Evolutionary conservation across 768 basidiomycete genomes (phyloP).

Genomic region (Porpolomopsis calyptriformis): DNA sequence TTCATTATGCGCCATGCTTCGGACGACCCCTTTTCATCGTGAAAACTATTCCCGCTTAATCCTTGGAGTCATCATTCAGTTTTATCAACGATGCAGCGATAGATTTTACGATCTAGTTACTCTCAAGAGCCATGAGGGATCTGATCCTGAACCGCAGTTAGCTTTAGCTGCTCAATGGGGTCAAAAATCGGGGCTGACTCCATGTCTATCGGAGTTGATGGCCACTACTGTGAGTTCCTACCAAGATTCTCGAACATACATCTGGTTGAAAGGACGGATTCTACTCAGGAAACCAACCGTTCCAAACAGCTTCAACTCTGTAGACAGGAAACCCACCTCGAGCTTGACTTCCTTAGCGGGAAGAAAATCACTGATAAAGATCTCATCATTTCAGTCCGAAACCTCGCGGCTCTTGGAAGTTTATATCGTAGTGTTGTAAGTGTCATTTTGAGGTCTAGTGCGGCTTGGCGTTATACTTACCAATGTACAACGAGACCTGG

Average conservation of each 20-base stretch:
- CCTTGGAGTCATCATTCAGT: slow-evolving; percentile 87
- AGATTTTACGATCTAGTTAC: slow-evolving; percentile 69
- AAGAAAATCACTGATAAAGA: slow-evolving; percentile 46
- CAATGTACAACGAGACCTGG: slow-evolving; percentile 52
- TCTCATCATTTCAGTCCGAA: slow-evolving; percentile 60
- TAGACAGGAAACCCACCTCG: slow-evolving; percentile 71
- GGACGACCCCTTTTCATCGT: slow-evolving; percentile 85
- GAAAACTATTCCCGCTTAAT: slow-evolving; percentile 94
- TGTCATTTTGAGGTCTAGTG: slow-evolving; percentile 10
- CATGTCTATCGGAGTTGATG: slow-evolving; percentile 60
- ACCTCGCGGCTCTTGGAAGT: slow-evolving; percentile 63
- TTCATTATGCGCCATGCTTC: slow-evolving; percentile 84
- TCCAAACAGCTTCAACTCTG: slow-evolving; percentile 46
- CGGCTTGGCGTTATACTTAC: slow-evolving; percentile 3
- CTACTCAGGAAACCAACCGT: slow-evolving; percentile 30
- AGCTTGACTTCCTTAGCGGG: slow-evolving; percentile 54
- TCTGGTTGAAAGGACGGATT: neutral
- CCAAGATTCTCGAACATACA: neutral
- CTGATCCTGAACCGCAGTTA: slow-evolving; percentile 35
- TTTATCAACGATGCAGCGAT: slow-evolving; percentile 89
- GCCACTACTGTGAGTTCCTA: slow-evolving; percentile 34
- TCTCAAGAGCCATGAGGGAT: slow-evolving; percentile 20
- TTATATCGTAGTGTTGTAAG: slow-evolving; percentile 82
- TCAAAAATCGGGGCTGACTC: slow-evolving; percentile 68
- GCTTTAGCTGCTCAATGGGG: slow-evolving; percentile 74